These are phyloP conservation scores for Xylariaceae sp. DNA, from an alignment of 2,329 filamentous ascomycete species.

Conservation along the genomic window DNA sequence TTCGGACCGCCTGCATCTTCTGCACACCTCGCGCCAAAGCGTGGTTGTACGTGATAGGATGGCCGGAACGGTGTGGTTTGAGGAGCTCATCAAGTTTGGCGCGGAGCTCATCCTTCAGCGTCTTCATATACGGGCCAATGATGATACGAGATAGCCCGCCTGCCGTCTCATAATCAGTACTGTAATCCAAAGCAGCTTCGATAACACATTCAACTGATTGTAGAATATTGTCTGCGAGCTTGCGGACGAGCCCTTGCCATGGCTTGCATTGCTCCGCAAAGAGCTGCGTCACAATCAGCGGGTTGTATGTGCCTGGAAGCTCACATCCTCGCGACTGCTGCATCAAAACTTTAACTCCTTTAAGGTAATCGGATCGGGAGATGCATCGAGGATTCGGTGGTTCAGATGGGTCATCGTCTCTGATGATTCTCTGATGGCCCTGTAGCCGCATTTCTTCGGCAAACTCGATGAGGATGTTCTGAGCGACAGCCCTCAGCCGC, in stretches of 20 bases:
- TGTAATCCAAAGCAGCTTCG: constrained; percentile 18
- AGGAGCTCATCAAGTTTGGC: constrained; percentile 28
- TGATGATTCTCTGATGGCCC: constrained; percentile 16
- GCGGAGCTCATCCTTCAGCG: constrained; percentile 15
- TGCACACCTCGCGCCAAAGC: constrained; percentile 29
- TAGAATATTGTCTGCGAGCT: constrained; percentile 17
- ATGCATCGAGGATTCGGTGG: constrained; percentile 2
- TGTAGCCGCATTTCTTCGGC: constrained; percentile 18
- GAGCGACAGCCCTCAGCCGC: constrained; percentile 25
- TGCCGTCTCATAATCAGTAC: constrained; percentile 21
- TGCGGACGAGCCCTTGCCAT: constrained; percentile 24
- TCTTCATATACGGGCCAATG: constrained; percentile 21
- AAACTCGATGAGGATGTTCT: constrained; percentile 22
- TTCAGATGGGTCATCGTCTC: not conserved
- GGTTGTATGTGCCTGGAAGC: constrained; percentile 34
- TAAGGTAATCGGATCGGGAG: constrained; percentile 11
- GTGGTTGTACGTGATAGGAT: constrained; percentile 36
- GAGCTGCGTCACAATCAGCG: constrained; percentile 31
- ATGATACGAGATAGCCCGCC: constrained; percentile 17
- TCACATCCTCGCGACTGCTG: constrained; percentile 29
- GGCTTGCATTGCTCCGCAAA: constrained; percentile 32
- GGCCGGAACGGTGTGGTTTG: constrained; percentile 17
- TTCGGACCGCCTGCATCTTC: constrained; percentile 16
- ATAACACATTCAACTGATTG: constrained; percentile 15
- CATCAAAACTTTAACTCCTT: constrained; percentile 27